Evolutionary conservation across 2,329 filamentous ascomycete genomes (phyloP), one percentile per base, ranked within the genome.

Genomic region (Cladosporium oxysporum): DNA sequence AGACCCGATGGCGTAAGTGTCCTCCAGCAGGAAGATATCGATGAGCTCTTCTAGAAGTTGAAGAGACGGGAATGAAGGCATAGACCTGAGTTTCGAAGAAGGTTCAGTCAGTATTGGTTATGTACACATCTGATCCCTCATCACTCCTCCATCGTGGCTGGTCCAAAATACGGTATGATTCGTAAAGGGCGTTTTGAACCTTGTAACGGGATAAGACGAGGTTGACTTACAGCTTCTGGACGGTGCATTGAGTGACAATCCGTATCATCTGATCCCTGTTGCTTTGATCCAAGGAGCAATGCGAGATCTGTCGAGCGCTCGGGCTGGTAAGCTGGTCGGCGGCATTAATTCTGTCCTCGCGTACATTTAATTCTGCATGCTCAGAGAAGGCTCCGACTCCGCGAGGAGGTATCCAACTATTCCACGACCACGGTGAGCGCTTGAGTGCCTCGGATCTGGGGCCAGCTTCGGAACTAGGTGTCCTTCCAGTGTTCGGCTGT

Each of bases 21-120:
- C 84, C 3, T 82, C 80, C 1, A 84, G 4, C 26, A 89, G 76
- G 69, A 85, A 89, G 53, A 85, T 82, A 65, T 89, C 84, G 7
- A 88, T 78, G 66, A 89, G 79, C 3, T 83, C 84, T 67, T 89
- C 87, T 66, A 90, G 79, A 26, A 86, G 74, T 21, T 86, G 82
- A 11, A 85, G 79, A 0, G 85, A 86, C 0, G 87, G 87, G 67
- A 90, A 90, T 0, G 87, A 87, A 1, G 81, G 83, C 33, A 83
- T 85, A 28, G 86, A 83, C 66, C 67, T 18, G 69, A 67, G 28
- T 64, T 50, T 21, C 37, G 10, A n/a, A 18, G 1, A n/a, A n/a
- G 3, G 16, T 3, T 3, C 23, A 26, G 7, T 44, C 7, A 44
- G 37, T 21, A n/a, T 44, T 44, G 18, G 1, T 44, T 6, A 44